These are phyloP conservation scores for Wickerhamiella australiensis DNA, from an alignment of 805 yeast species.

Conservation along the genomic window DNA sequence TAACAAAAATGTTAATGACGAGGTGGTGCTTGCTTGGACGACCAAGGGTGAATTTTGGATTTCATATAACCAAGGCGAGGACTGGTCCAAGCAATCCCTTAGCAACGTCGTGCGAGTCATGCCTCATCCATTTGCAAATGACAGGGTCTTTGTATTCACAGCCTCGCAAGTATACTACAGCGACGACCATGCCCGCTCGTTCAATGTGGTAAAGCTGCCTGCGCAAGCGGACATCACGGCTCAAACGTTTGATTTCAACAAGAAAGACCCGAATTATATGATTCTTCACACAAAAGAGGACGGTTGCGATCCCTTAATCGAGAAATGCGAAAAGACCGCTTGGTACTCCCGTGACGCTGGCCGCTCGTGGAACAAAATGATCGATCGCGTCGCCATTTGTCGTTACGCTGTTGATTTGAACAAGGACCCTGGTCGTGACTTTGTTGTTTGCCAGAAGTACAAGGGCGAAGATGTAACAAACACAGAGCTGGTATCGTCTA, in stretches of 20 bases:
- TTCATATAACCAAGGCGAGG: constrained; percentile 58
- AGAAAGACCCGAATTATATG: constrained; percentile 41
- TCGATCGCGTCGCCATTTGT: constrained; percentile 47
- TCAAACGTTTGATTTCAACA: constrained; percentile 48
- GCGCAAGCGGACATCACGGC: constrained; percentile 33
- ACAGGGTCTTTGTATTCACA: constrained; percentile 46
- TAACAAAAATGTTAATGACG: constrained; percentile 37
- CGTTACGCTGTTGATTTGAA: constrained; percentile 52
- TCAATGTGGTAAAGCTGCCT: constrained; percentile 40
- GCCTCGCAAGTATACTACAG: constrained; percentile 43
- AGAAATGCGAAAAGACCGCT: constrained; percentile 45
- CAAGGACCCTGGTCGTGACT: constrained; percentile 34
- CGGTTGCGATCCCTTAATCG: constrained; percentile 40
- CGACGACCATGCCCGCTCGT: constrained; percentile 53
- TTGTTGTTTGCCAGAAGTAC: constrained; percentile 50
- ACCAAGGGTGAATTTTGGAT: constrained; percentile 41
- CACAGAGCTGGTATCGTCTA: constrained; percentile 35
- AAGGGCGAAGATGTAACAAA: constrained; percentile 8
- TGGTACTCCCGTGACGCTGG: constrained; percentile 63
- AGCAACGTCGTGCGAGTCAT: constrained; percentile 42
- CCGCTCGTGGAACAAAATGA: constrained; percentile 41
- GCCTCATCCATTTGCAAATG: constrained; percentile 48
- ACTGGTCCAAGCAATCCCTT: constrained; percentile 33
- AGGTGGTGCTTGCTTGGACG: constrained; percentile 54
- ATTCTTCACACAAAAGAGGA: constrained; percentile 53